Conservation (phyloP, 371 early-diverging fungal genomes). For the Rhizopus microsporus region DNA sequence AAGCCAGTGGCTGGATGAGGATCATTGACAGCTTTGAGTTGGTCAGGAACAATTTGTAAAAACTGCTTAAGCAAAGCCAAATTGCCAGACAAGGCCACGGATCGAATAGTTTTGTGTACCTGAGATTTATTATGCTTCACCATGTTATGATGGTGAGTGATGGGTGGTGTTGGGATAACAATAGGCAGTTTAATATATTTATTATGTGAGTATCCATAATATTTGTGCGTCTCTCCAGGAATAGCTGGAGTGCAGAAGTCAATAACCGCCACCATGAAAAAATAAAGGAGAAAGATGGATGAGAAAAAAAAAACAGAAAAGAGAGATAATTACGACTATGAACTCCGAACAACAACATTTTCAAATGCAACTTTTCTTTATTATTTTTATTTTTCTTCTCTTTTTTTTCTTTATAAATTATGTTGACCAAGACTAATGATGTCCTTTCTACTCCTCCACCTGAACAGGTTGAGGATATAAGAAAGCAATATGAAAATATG, state of each 20-base stretch:
- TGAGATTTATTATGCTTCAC: slow-evolving; percentile 11
- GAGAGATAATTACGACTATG: not conserved
- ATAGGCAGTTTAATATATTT: slow-evolving; percentile 54
- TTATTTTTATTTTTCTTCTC: not conserved
- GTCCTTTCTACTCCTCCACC: slow-evolving; percentile 4
- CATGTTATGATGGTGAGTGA: not conserved
- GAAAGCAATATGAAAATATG: slow-evolving; percentile 49
- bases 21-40: slow-evolving; percentile 47
- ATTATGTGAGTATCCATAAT: slow-evolving; percentile 66
- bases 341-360: not conserved
- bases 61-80: slow-evolving; percentile 37
- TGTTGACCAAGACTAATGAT: not conserved
- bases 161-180: slow-evolving; percentile 13
- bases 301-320: slow-evolving; percentile 1
- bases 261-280: slow-evolving; percentile 19
- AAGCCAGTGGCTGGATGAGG: slow-evolving; percentile 63
- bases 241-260: slow-evolving; percentile 68
- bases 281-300: slow-evolving; percentile 3
- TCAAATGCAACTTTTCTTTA: not conserved
- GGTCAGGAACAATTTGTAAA: slow-evolving; percentile 32
- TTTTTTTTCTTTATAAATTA: not conserved
- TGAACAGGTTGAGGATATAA: slow-evolving; percentile 7
- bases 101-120: slow-evolving; percentile 26
- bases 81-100: slow-evolving; percentile 45
- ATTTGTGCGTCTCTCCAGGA: slow-evolving; percentile 65